Evolutionary conservation across 1,139 yeast species (phyloP).

Genomic region (Meyerozyma elateridarum): DNA sequence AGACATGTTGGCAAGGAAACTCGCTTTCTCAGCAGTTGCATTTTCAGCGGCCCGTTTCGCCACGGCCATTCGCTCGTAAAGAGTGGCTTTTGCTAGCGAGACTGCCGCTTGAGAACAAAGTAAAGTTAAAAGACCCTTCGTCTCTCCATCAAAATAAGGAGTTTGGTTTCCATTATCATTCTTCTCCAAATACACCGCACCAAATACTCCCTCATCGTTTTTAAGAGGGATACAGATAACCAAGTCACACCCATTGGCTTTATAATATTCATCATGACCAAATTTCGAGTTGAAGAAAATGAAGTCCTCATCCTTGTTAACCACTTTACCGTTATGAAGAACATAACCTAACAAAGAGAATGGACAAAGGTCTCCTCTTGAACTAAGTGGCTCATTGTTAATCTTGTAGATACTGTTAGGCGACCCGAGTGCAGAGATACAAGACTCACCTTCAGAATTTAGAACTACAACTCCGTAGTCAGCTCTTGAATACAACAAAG

Average conservation of each 20-base stretch:
- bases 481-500: slow-evolving; percentile 38
- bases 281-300: slow-evolving; percentile 32
- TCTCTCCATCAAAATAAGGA: slow-evolving; percentile 26
- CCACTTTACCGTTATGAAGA: slow-evolving; percentile 33
- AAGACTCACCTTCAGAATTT: slow-evolving; percentile 30
- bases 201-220: slow-evolving; percentile 38
- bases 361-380: slow-evolving; percentile 45
- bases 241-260: slow-evolving; percentile 28
- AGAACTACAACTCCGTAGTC: slow-evolving; percentile 45
- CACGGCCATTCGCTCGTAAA: slow-evolving; percentile 46
- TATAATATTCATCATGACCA: slow-evolving; percentile 39
- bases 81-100: slow-evolving; percentile 44
- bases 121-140: slow-evolving; percentile 39
- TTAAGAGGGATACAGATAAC: slow-evolving; percentile 47
- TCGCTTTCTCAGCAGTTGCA: slow-evolving; percentile 56
- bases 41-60: slow-evolving; percentile 57
- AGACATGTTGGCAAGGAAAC: slow-evolving; percentile 57
- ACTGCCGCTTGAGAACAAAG: slow-evolving; percentile 54
- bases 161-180: slow-evolving; percentile 7
- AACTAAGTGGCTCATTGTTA: slow-evolving; percentile 36
- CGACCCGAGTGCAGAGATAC: slow-evolving; percentile 43
- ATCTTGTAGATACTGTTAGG: slow-evolving; percentile 30
- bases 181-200: slow-evolving; percentile 46
- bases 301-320: slow-evolving; percentile 35
- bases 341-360: slow-evolving; percentile 36